A percentile compares a stretch with the other conserved stretches of the same genome.
Conservation (phyloP, 768 basidiomycete species). For the Russula brevipes region DNA sequence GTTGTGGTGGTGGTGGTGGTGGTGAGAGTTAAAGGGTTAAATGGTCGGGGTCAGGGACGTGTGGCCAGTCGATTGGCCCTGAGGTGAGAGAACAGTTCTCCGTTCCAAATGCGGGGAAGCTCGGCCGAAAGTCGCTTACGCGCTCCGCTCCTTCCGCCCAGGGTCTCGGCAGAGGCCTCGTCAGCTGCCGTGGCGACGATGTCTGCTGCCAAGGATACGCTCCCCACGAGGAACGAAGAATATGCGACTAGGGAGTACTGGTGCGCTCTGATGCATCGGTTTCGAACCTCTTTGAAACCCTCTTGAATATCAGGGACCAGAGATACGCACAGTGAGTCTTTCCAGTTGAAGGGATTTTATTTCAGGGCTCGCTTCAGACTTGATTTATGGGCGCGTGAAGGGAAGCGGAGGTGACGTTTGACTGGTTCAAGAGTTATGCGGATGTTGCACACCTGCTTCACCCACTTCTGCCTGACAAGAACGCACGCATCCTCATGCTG, state of each 20-base stretch:
- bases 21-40: background rate
- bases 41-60: background rate
- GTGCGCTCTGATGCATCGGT: slow-evolving; percentile 34
- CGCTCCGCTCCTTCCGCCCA: background rate
- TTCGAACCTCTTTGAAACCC: background rate
- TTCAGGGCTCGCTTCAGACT: background rate
- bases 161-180: background rate
- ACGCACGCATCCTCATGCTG: slow-evolving; percentile 65
- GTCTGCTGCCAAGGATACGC: slow-evolving; percentile 21
- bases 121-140: background rate
- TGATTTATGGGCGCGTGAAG: slow-evolving; percentile 34
- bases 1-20: background rate
- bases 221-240: slow-evolving; percentile 62
- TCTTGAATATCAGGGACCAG: slow-evolving; percentile 46
- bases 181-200: slow-evolving; percentile 2
- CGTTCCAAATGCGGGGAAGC: background rate
- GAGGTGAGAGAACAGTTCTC: background rate
- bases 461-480: slow-evolving; percentile 57
- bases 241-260: slow-evolving; percentile 68
- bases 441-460: slow-evolving; percentile 62
- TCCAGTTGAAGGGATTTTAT: too few relatives aligned
- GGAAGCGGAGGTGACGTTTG: slow-evolving; percentile 55
- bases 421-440: slow-evolving; percentile 83
- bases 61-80: slow-evolving; percentile 5
- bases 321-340: slow-evolving; percentile 57